A percentile compares a stretch with the other conserved stretches of the same genome.
These are phyloP conservation scores for Arctium minus DNA, from an alignment of 129 eudicot species.

Conservation along the genomic window DNA sequence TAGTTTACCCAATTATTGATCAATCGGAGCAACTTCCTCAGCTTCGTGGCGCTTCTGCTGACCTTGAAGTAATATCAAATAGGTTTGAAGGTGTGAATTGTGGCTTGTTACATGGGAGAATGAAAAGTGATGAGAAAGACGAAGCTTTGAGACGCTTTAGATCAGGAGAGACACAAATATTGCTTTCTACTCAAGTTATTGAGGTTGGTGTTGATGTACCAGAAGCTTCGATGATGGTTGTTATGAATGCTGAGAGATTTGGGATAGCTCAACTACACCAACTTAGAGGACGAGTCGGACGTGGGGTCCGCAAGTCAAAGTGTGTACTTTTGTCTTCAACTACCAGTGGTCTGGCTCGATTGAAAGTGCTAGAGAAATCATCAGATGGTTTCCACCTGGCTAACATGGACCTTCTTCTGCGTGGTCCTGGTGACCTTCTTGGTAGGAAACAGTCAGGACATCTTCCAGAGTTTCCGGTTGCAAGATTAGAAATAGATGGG, in stretches of 20 bases:
- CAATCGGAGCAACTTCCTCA: constrained; percentile 90
- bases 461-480: constrained; percentile 92
- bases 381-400: constrained; percentile 89
- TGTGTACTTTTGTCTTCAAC: constrained; percentile 73
- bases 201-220: constrained; percentile 97
- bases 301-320: constrained; percentile 81
- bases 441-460: constrained; percentile 98
- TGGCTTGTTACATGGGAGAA: constrained; percentile 80
- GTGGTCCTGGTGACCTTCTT: constrained; percentile 98
- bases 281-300: constrained; percentile 95
- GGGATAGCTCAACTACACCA: constrained; percentile 96
- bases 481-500: constrained; percentile 89
- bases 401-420: constrained; percentile 71
- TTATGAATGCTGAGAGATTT: constrained; percentile 96
- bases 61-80: constrained; percentile 56
- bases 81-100: constrained; percentile 51
- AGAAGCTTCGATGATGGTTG: constrained; percentile 99
- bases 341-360: constrained; percentile 49
- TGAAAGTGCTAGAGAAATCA: constrained; percentile 73
- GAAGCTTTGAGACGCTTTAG: constrained; percentile 70
- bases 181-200: constrained; percentile 86
- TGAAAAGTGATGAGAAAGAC: constrained; percentile 86
- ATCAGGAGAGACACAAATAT: constrained; percentile 76
- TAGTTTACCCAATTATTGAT: constrained; percentile 81
- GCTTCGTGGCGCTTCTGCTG: constrained; percentile 92